Evolutionary conservation across 371 early-diverging fungal species (phyloP).

Genomic region (Basidiobolus heterosporus): DNA sequence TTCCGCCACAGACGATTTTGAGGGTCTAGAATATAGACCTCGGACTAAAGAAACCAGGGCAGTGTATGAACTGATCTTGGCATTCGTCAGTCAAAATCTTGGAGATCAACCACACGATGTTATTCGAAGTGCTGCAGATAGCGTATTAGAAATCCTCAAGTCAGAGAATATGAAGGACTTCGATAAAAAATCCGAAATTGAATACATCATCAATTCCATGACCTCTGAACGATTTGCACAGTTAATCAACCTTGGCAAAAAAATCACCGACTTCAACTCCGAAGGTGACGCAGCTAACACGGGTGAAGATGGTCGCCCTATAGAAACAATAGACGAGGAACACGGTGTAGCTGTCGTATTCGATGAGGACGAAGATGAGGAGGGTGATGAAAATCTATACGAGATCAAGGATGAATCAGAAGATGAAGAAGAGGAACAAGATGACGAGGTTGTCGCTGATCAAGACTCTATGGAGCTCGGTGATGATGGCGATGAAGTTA

Average conservation of each 20-base stretch:
- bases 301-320: slow-evolving; percentile 18
- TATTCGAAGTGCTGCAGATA: slow-evolving; percentile 78
- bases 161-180: slow-evolving; percentile 70
- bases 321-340: slow-evolving; percentile 45
- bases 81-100: slow-evolving; percentile 60
- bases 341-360: slow-evolving; percentile 64
- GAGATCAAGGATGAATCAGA: slow-evolving; percentile 28
- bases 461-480: slow-evolving; percentile 15
- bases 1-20: slow-evolving; percentile 82
- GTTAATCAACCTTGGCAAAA: slow-evolving; percentile 77
- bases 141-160: slow-evolving; percentile 66
- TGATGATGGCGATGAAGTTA: slow-evolving; percentile 11
- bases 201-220: slow-evolving; percentile 45
- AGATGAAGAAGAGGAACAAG: slow-evolving; percentile 19
- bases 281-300: slow-evolving; percentile 17
- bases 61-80: slow-evolving; percentile 73
- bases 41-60: slow-evolving; percentile 85
- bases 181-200: slow-evolving; percentile 74
- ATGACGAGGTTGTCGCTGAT: slow-evolving; percentile 20
- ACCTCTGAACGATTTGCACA: slow-evolving; percentile 66
- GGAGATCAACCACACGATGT: slow-evolving; percentile 84
- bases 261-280: slow-evolving; percentile 74
- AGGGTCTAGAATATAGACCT: slow-evolving; percentile 75
- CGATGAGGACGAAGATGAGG: slow-evolving; percentile 53
- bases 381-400: slow-evolving; percentile 22